Evolutionary conservation across 305 asterid genomes (phyloP).

Genomic region (Rubia balearica): DNA sequence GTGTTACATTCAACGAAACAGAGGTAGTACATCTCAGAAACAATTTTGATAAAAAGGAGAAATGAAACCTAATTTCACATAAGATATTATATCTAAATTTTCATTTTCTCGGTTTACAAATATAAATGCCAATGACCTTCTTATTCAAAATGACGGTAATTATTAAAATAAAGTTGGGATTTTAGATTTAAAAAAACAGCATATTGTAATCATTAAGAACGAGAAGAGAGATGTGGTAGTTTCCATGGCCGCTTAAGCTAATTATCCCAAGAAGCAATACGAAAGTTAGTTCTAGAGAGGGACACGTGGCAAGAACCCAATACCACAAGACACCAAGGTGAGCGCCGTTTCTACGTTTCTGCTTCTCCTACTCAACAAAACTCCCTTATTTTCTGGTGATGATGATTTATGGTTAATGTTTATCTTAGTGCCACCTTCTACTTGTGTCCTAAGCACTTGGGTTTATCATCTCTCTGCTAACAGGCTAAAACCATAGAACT

Average conservation of each 20-base stretch:
- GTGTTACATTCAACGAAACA: too few species aligned
- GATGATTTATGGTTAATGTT: not conserved
- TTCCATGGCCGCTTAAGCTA: not conserved
- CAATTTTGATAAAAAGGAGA: too few species aligned
- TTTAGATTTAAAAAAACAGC: not conserved
- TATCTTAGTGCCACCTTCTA: not conserved
- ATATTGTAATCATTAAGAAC: not conserved
- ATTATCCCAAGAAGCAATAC: not conserved
- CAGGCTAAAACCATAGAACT: not conserved
- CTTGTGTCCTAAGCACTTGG: constrained; percentile 9
- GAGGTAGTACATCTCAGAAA: too few species aligned
- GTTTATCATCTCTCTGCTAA: constrained; percentile 7
- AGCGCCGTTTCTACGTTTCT: constrained; percentile 32
- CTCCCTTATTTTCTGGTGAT: not conserved
- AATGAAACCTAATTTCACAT: too few species aligned
- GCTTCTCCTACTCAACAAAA: constrained; percentile 22
- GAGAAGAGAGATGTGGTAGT: not conserved
- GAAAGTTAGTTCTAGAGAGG: not conserved
- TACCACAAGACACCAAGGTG: constrained; percentile 23
- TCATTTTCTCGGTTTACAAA: too few species aligned
- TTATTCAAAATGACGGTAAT: too few species aligned
- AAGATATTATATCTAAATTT: too few species aligned
- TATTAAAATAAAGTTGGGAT: too few species aligned
- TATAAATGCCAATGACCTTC: too few species aligned
- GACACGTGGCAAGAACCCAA: constrained; percentile 40